Evolutionary conservation across 1,284 basidiomycete species (phyloP).

Genomic region (Singerocomus inundabilis): DNA sequence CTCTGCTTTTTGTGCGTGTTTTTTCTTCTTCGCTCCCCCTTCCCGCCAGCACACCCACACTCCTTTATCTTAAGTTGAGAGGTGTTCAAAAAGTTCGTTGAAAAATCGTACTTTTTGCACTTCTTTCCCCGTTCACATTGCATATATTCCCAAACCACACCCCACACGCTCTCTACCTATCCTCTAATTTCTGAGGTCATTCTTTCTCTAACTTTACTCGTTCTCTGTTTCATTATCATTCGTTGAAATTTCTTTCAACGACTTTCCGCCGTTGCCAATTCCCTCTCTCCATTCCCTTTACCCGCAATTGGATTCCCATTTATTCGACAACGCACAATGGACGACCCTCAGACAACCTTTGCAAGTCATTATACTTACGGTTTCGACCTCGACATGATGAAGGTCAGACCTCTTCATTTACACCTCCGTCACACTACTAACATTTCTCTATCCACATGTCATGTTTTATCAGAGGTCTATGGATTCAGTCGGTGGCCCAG

Average conservation of each 20-base stretch:
- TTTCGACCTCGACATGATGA: slow-evolving; percentile 86
- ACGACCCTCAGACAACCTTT: slow-evolving; percentile 70
- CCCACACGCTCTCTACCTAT: slow-evolving; percentile 33
- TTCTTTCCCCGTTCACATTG: slow-evolving; percentile 23
- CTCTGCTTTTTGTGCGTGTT: slow-evolving; percentile 51
- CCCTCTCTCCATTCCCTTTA: slow-evolving; percentile 35
- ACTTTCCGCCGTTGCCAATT: slow-evolving; percentile 42
- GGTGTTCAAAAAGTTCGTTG: slow-evolving; percentile 29
- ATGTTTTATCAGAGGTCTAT: slow-evolving; percentile 60
- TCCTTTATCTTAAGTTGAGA: slow-evolving; percentile 30
- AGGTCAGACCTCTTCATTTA: slow-evolving; percentile 45
- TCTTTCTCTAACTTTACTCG: slow-evolving; percentile 41
- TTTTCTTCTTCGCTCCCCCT: slow-evolving; percentile 35
- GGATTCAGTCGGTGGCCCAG: slow-evolving; percentile 75
- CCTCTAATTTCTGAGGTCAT: slow-evolving; percentile 31
- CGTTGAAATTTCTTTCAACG: slow-evolving; percentile 34
- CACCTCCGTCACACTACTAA: neutral
- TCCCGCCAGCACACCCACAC: slow-evolving; percentile 23
- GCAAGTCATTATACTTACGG: slow-evolving; percentile 64
- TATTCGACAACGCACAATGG: slow-evolving; percentile 47
- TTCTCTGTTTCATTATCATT: slow-evolving; percentile 40
- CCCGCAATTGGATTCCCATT: slow-evolving; percentile 21
- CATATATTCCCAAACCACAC: slow-evolving; percentile 29
- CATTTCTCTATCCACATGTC: slow-evolving; percentile 1
- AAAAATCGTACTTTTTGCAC: slow-evolving; percentile 30